Conservation (phyloP, 2,329 filamentous ascomycete species). For the Bisporella sp. region DNA sequence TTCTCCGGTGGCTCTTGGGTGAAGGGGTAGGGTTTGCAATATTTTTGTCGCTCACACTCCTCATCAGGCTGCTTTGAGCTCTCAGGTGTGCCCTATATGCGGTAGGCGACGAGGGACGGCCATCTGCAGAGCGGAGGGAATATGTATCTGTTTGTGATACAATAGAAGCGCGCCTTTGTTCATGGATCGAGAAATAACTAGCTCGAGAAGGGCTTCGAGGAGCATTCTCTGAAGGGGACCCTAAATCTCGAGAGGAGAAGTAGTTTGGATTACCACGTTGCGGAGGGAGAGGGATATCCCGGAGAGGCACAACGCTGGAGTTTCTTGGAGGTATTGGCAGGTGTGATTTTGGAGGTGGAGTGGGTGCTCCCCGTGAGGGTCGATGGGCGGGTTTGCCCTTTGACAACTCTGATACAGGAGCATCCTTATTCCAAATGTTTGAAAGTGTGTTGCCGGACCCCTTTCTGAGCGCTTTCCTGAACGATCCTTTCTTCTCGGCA, state of each 20-base stretch:
- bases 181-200: slow-evolving; percentile 44
- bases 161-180: slow-evolving; percentile 45
- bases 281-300: slow-evolving; percentile 30
- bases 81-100: slow-evolving; percentile 24
- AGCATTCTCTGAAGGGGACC: slow-evolving; percentile 13
- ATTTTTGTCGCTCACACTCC: slow-evolving; percentile 30
- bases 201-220: slow-evolving; percentile 37
- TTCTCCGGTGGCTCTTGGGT: slow-evolving; percentile 26
- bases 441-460: slow-evolving; percentile 40
- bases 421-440: slow-evolving; percentile 44
- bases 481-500: slow-evolving; percentile 37
- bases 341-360: slow-evolving; percentile 19
- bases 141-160: slow-evolving; percentile 50
- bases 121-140: slow-evolving; percentile 41
- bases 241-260: slow-evolving; percentile 34
- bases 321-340: slow-evolving; percentile 27
- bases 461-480: slow-evolving; percentile 47
- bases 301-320: slow-evolving; percentile 26
- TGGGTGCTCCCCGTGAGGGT: slow-evolving; percentile 20
- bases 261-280: slow-evolving; percentile 32
- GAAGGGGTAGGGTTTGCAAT: slow-evolving; percentile 15
- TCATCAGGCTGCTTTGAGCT: slow-evolving; percentile 25
- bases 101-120: slow-evolving; percentile 39
- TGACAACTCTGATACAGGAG: slow-evolving; percentile 7
- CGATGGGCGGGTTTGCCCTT: slow-evolving; percentile 20